Evolutionary conservation across 2,329 filamentous ascomycete genomes (phyloP).

Genomic region (Hypoxylon sp.): DNA sequence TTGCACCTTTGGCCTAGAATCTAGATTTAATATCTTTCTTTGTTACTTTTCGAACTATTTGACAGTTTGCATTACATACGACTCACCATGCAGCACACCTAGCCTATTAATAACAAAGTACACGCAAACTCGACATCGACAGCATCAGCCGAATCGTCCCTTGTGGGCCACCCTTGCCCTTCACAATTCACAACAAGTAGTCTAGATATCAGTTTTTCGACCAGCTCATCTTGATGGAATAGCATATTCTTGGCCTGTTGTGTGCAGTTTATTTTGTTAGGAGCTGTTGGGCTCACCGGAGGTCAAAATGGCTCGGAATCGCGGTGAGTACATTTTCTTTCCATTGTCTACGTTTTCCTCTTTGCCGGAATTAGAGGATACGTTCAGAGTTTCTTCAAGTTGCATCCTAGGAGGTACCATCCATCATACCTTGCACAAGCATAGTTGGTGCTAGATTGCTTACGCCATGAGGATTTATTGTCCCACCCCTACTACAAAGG

Average conservation of each 20-base stretch:
- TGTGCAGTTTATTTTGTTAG: constrained; percentile 20
- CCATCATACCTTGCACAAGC: constrained; percentile 37
- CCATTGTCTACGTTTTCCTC: constrained; percentile 30
- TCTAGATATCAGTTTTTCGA: constrained; percentile 25
- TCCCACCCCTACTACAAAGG: constrained; percentile 19
- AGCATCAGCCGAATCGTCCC: constrained; percentile 28
- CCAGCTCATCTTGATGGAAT: constrained; percentile 39
- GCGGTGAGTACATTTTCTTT: constrained; percentile 61
- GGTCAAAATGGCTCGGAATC: constrained; percentile 66
- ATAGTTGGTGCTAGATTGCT: constrained; percentile 29
- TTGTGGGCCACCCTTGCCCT: constrained; percentile 41
- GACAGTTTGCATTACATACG: constrained; percentile 20
- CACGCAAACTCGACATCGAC: constrained; percentile 28
- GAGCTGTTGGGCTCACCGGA: constrained; percentile 28
- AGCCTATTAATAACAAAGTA: constrained; percentile 27
- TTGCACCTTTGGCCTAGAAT: constrained; percentile 33
- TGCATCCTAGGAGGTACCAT: constrained; percentile 29
- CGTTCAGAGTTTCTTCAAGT: constrained; percentile 12
- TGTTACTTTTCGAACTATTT: constrained; percentile 24
- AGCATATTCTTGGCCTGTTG: constrained; percentile 22
- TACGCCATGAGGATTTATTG: constrained; percentile 20
- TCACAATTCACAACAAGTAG: constrained; percentile 29
- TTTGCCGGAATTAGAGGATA: constrained; percentile 13
- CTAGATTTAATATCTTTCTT: constrained; percentile 29
- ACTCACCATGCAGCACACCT: constrained; percentile 1